Percentiles rank a stretch among this genome's conserved stretches.
These are phyloP conservation scores for Candida tetrigidarum DNA, from an alignment of 1,139 yeast species.

Conservation along the genomic window DNA sequence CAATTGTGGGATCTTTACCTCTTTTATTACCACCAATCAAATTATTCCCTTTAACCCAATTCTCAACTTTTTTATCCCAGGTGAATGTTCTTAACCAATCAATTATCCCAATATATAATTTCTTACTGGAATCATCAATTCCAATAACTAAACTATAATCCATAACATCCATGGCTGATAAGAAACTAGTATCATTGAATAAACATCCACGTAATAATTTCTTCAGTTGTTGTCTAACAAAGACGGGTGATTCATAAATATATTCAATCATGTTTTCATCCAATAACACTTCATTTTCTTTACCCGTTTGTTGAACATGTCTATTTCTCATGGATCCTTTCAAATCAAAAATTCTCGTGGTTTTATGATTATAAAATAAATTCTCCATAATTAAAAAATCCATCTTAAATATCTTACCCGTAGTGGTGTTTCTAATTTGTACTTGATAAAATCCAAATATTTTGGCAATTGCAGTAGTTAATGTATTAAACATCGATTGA, in stretches of 20 bases:
- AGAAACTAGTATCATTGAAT: conserved; percentile 92
- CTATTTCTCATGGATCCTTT: conserved; percentile 98
- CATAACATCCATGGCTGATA: conserved; percentile 99
- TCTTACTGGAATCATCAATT: conserved; percentile 64
- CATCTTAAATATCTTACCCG: conserved; percentile 80
- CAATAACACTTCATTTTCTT: conserved; percentile 88
- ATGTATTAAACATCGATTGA: conserved; percentile 91
- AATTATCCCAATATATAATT: conserved; percentile 89
- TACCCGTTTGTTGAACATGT: conserved; percentile 96
- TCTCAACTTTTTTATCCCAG: conserved; percentile 98
- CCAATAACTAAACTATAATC: conserved; percentile 97
- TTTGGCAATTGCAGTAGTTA: conserved; percentile 93
- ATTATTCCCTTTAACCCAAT: conserved; percentile 96
- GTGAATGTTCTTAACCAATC: conserved; percentile 96
- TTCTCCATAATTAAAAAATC: conserved; percentile 97
- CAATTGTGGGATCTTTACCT: conserved; percentile 94
- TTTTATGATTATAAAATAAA: conserved; percentile 81
- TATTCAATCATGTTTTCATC: conserved; percentile 99
- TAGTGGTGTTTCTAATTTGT: conserved; percentile 76
- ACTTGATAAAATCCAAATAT: conserved; percentile 96
- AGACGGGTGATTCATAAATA: conserved; percentile 93
- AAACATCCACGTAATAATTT: conserved; percentile 82
- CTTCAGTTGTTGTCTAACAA: conserved; percentile 92
- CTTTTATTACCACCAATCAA: conserved; percentile 78
- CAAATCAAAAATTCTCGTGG: conserved; percentile 88